These are phyloP conservation scores for Syncephalastrum monosporum DNA, from an alignment of 371 early-diverging fungal genomes.

Conservation along the genomic window DNA sequence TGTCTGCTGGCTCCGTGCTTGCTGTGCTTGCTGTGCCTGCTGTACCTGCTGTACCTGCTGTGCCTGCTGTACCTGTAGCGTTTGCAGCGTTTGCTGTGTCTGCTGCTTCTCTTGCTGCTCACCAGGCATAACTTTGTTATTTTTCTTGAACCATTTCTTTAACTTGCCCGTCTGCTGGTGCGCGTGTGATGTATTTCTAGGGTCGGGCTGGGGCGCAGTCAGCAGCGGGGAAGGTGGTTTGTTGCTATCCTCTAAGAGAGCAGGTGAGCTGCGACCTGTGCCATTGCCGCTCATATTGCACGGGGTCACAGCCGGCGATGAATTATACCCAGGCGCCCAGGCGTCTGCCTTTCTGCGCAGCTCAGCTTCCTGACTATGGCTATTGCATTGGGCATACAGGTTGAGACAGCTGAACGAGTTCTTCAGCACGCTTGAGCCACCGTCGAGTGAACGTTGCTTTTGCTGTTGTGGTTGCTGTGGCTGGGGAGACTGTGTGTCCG, in stretches of 20 bases:
- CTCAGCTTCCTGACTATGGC: not conserved
- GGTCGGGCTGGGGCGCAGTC: not conserved
- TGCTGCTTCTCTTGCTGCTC: no score
- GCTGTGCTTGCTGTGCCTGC: no score
- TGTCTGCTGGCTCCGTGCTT: no score
- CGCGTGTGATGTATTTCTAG: not conserved
- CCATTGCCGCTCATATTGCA: no score
- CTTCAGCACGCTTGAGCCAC: not conserved
- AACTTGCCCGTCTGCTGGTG: conserved; percentile 11
- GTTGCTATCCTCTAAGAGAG: no score
- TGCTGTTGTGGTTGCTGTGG: no score
- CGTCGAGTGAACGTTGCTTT: no score
- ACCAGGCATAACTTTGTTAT: conserved; percentile 13
- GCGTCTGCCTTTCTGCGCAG: conserved; percentile 23
- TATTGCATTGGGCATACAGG: not conserved
- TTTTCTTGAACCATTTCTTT: conserved; percentile 16
- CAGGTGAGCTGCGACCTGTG: no score
- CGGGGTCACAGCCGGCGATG: not conserved
- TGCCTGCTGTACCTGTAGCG: no score
- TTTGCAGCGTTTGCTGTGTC: no score
- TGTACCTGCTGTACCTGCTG: no score
- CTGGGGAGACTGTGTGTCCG: no score
- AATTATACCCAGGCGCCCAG: conserved; percentile 14
- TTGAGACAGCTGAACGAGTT: conserved; percentile 15
- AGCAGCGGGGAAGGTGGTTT: conserved; percentile 4